Evolutionary conservation across 148 eudicot genomes (phyloP), one percentile per base, ranked within the genome.

Genomic region (Bassia scoparia): DNA sequence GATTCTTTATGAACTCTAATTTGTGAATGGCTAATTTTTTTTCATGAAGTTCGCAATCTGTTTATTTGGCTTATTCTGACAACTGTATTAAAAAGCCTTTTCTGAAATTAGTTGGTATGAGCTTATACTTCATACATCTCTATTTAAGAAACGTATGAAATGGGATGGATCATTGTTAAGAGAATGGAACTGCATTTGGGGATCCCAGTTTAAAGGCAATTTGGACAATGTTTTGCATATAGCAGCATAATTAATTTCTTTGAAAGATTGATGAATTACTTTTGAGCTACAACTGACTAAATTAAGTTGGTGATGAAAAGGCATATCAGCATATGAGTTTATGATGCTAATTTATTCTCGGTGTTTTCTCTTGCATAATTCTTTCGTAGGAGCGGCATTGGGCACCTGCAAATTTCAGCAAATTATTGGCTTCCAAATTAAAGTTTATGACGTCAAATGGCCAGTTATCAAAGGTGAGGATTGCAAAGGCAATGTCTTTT

Each of bases 381-480:
- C 66, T 74, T 63, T 79, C 79, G 70, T 77, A 95, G 98, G 96
- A 88, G 67, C 84, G 82, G 69, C 83, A 88, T 83, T 83, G 75
- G 69, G 87, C 88, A 58, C 92, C 97, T 81, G 76, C 84, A 72
- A 85, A 95, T 78, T 76, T 95, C 77, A 87, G 82, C 27, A 87
- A 73, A 73, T 71, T 81, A 67, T 73, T 90, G 85, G 81, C 80
- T 38, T 81, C 83, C 78, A 85, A 84, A 72, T 77, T 89, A 74
- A 87, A 87, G 87, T 76, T 69, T 67, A 80, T 88, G 89, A 83
- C 79, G 26, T 87, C 87, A 59, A 79, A 78, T 65, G 92, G 92
- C 24, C 86, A 79, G 60, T 54, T 93, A 68, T 49, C 79, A 5
- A 89, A 91, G 97, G 98, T 94, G 85, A 84, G 74, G 21, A 31